Base-by-base conservation (phyloP, 805 yeast genomes). In the Maudiozyma saulgeensis region DNA sequence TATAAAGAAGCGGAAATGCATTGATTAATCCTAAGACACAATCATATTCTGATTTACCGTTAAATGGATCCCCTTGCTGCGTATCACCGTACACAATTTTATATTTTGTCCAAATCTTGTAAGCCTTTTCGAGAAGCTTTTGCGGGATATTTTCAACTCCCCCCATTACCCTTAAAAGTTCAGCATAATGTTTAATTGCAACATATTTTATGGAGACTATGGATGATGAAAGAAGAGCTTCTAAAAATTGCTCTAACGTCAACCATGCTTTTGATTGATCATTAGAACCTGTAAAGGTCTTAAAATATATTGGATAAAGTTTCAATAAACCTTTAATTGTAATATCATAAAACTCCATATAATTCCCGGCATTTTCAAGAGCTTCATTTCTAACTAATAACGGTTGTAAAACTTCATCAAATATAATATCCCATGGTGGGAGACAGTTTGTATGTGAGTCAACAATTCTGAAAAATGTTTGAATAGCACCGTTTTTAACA, bases 401-500 rank as follows among this genome's bases (percentile, higher is more conserved):
- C 0, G 76, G 75, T 0, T 77, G 74, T 7, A 90, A 72, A 1
- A 87, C 87, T 37, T 83, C 73, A 31, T 69, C 62, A 57, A 80
- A 82, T 3, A 90, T 76, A n/a, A 81, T 64, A 26, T 74, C 67
- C 96, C 96, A 89, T 1, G 79, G 69, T 0, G 80, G 76, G 18
- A 81, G 69, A 41, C 70, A 69, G 11, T 65, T 59, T 0, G 87
- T 84, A 62, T 84, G 87, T 3, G 90, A 78, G 47, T 85, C 87
- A 51, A 86, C 72, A 28, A 91, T 82, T 54, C 90, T 79, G 67
- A 88, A 87, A 55, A 90, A 81, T 0, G 96, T 91, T 61, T 89
- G 95, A 15, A 88, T 77, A 0, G 96, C 82, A 2, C 96, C 96
- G 58, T 88, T 89, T 52, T 95, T 75, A 0, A 91, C 96, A 57